Evolutionary conservation across 768 basidiomycete species (phyloP), one percentile per base, ranked within the genome.

Genomic region (Calocybe indica): DNA sequence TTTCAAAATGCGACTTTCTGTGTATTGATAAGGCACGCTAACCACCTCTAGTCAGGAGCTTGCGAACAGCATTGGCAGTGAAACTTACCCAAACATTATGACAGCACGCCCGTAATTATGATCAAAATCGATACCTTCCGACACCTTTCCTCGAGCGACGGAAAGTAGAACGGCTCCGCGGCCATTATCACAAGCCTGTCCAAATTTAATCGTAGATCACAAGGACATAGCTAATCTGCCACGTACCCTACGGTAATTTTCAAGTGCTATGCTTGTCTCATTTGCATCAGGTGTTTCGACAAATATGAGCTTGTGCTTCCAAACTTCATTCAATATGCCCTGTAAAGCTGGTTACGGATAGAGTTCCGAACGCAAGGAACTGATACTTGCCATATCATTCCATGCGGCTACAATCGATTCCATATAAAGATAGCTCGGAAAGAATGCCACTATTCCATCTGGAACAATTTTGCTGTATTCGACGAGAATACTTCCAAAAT

Each of bases 121-220:
- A 63, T 99, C 96, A 60, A 99, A 99, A 81, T 99, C 96, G 58
- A 99, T 99, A n/a, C 96, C 96, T 67, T 99, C 96, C 0, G 96
- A 98, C 0, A 99, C 96, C 65, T 99, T 99, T 3, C 96, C 96
- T 72, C 96, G 84, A 29, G 96, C 96, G 32, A 99, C 96, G 15
- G 96, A 97, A 36, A 99, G 74, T 30, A 99, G 73, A 29, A 98
- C 93, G 13, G 96, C 96, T 1, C 96, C 96, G 43, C 96, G 82
- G 37, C 96, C 96, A 61, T 99, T 99, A 65, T 98, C 92, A 63
- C 96, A 99, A 29, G 96, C 96, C 94, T 95, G 45, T 32, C 55
- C 7, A 47, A 29, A 29, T 44, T 46, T 54, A 13, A 45, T 7
- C 11, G 52, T 43, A 45, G 40, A 10, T 10, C 7, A 29, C 40